Evolutionary conservation across 768 basidiomycete genomes (phyloP), one percentile per base, ranked within the genome.

Genomic region (Panus rudis): DNA sequence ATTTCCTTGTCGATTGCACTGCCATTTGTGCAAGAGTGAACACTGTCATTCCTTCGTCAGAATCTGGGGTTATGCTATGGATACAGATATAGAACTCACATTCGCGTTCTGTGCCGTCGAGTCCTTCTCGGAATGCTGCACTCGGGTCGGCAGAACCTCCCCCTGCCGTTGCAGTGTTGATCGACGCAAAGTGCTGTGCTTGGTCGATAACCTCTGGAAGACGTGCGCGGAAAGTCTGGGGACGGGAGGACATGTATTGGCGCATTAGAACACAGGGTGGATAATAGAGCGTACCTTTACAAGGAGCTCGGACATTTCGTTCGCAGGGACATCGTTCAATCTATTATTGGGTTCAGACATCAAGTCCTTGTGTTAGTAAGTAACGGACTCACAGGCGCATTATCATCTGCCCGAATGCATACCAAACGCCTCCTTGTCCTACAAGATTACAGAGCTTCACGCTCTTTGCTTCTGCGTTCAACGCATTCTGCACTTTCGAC

Each of bases 91-190:
- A 39, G 7, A 39, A 39, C 81, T 71, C 59, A 94, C 92, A 52
- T 69, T 94, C 91, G 50, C 93, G 75, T 60, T 97, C 92, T 12
- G 88, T 89, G n/a, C 76, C 79, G 43, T 97, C 92, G 47, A 97
- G 74, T 1, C 92, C 93, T 60, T 94, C 92, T 51, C 90, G 71
- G 56, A 97, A 97, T 11, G 75, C 66, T 50, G 85, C 82, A 5
- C 87, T 78, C 1, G 66, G 58, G 49, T 84, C 81, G 12, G 72
- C 76, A 6, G 69, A 66, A 10, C 70, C 60, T 4, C 74, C 66
- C 3, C 74, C 72, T 3, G 41, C 46, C 2, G 47, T 45, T 7
- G 49, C 37, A 11, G 45, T 37, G 6, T 56, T 53, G 25, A 61
- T 43, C 14, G 59, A 56, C 3, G 81, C 88, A 63, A 92, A 92